phyloP scores from a whole-genome alignment of 2,329 filamentous ascomycete genomes.

The Phialophora verrucosa region DNA sequence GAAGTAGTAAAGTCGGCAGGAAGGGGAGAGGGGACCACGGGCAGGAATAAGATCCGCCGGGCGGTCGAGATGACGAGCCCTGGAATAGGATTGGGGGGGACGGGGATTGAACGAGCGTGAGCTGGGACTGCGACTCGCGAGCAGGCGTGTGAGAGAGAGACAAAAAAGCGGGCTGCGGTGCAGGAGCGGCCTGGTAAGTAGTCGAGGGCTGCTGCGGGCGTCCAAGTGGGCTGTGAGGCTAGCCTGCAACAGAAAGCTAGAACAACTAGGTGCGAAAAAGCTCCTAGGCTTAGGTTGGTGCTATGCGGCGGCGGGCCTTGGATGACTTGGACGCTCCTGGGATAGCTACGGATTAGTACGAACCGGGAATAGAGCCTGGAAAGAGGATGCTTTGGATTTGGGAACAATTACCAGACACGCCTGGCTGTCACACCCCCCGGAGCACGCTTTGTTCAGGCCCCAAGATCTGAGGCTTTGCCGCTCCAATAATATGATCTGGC shows the following conservation, averaged over 20 bases:
- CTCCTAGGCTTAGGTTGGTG: conserved; percentile 13
- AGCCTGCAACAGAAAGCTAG: conserved; percentile 13
- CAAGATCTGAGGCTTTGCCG: conserved; percentile 20
- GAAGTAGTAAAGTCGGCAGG: conserved; percentile 26
- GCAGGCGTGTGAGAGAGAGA: conserved; percentile 15
- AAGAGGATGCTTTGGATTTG: conserved; percentile 16
- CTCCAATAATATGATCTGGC: conserved; percentile 18
- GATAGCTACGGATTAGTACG: conserved; percentile 7
- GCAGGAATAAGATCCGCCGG: conserved; percentile 31
- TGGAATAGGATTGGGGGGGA: conserved; percentile 26
- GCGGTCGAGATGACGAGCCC: conserved; percentile 29
- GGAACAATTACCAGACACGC: conserved; percentile 15
- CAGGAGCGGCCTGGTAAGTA: conserved; percentile 11
- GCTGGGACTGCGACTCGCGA: conserved; percentile 17
- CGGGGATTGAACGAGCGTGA: conserved; percentile 17
- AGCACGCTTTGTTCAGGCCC: conserved; percentile 16
- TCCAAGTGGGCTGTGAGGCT: conserved; percentile 18
- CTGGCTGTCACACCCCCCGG: conserved; percentile 7
- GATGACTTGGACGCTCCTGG: conserved; percentile 17
- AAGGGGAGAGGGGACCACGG: conserved; percentile 19
- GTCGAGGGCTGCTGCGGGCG: conserved; percentile 12
- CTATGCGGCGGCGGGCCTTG: conserved; percentile 18
- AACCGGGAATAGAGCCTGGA: conserved; percentile 14
- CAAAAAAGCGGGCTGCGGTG: conserved; percentile 23
- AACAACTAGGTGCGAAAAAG: conserved; percentile 3